Evolutionary conservation across 2,329 filamentous ascomycete genomes (phyloP), one percentile per base, ranked within the genome.

Genomic region (Claviceps purpurea): DNA sequence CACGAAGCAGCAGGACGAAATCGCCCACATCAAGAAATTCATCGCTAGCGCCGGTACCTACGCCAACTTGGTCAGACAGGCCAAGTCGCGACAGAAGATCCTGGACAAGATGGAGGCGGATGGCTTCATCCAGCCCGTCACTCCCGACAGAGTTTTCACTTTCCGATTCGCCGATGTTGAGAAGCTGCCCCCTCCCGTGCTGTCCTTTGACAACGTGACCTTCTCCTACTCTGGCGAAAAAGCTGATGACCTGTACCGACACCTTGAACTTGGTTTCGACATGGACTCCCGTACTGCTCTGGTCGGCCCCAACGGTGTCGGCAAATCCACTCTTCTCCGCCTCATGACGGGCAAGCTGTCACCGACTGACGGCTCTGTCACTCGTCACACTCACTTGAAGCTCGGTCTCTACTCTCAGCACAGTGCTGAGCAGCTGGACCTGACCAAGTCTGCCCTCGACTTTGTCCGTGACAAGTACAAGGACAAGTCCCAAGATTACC

Each of bases 71-170:
- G 93, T 98, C 67, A 82, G 88, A 70, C 93, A 98, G 74, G 94
- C 94, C 72, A 98, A 98, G 79, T 97, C 93, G 44, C 84, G 93
- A 59, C 93, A 98, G 74, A 98, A 98, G 88, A 97, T 97, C 71
- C 79, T 97, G 60, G 93, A 98, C 81, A 98, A 98, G 84, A 98
- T 98, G 93, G 91, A 97, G 79, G 93, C 94, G 62, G 93, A 98
- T 64, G 93, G 93, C 60, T 93, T 97, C 72, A 97, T 98, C 67
- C 85, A 98, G 73, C 87, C 89, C 53, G 89, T 98, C 56, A 72
- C 78, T 52, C 73, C 81, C 58, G 93, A 98, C 73, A 81, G 82
- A 56, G 85, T 95, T 65, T 98, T 98, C 75, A 91, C 85, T 54
- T 98, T 98, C 85, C 85, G 91, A 65, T 98, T 98, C 70, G 93